Evolutionary conservation across 2,329 filamentous ascomycete genomes (phyloP), one percentile per base, ranked within the genome.

Genomic region (Botryotinia convoluta): DNA sequence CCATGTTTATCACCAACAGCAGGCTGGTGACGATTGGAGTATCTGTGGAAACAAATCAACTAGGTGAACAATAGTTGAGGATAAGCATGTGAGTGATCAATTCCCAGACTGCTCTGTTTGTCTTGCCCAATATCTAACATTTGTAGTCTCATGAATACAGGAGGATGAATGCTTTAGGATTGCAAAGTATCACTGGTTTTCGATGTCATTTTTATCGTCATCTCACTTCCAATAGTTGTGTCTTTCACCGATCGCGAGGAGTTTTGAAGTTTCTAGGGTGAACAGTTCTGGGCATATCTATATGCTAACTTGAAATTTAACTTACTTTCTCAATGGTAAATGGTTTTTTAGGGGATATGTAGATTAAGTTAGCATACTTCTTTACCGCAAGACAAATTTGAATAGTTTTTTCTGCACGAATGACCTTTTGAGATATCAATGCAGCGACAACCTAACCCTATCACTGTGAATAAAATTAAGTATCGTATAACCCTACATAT

Each of bases 11-110:
- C 37, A 35, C 4, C 62, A 60, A 9, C 35, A 65, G n/a, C 48
- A 59, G 9, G 12, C 32, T 26, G 22, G 14, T 35, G 70, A 67
- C 2, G 48, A 67, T 37, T 72, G 70, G 70, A 72, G 70, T 59
- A 18, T 45, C 12, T 60, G 48, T 16, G 70, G 37, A 16, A 72
- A 72, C 12, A 20, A 26, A 14, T 72, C 70, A 45, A 67, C 39
- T 2, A 32, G 12, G 9, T 44, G 57, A 22, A 37, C 3, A 37
- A 26, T 29, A 37, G 22, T 14, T 18, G 22, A 1, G 39, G 18
- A 63, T 44, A 2, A 42, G 16, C 26, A 29, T 29, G 37, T 42
- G 8, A 63, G 61, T 62, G 26, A 35, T 26, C 5, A 3, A n/a
- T n/a, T 16, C 1, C 26, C 9, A 20, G 20, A 61, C 29, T 29